Conservation (phyloP, 768 basidiomycete species). For the Amanita thiersii region DNA sequence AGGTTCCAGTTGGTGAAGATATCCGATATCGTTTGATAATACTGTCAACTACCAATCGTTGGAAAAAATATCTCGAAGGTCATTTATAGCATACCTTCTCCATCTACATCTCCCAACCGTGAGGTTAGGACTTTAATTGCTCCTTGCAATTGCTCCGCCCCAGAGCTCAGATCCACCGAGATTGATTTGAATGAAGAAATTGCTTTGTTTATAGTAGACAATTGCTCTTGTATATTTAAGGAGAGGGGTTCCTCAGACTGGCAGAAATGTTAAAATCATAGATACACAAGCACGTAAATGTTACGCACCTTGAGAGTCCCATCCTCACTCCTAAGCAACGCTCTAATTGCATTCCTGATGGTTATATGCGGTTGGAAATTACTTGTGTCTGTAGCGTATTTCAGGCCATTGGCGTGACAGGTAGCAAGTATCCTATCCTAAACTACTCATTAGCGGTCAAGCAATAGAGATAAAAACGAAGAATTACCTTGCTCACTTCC, state of each 20-base stretch:
- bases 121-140: slow-evolving; percentile 27
- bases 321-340: slow-evolving; percentile 21
- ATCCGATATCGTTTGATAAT: slow-evolving; percentile 25
- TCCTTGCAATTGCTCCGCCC: slow-evolving; percentile 27
- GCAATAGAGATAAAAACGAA: background rate
- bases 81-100: slow-evolving; percentile 42
- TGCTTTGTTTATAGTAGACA: slow-evolving; percentile 24
- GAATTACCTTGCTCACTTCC: slow-evolving; percentile 54
- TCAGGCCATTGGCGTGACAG: slow-evolving; percentile 51
- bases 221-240: slow-evolving; percentile 19
- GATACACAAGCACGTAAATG: too few species aligned
- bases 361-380: slow-evolving; percentile 73
- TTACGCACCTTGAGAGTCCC: slow-evolving; percentile 14
- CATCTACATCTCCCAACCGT: slow-evolving; percentile 31
- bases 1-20: slow-evolving; percentile 43
- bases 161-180: slow-evolving; percentile 23
- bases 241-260: slow-evolving; percentile 16
- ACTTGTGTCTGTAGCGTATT: slow-evolving; percentile 59
- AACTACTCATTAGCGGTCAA: slow-evolving; percentile 9
- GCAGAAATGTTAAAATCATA: too few species aligned
- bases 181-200: slow-evolving; percentile 20
- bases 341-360: slow-evolving; percentile 65
- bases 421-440: slow-evolving; percentile 79
- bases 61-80: too few species aligned
- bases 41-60: slow-evolving; percentile 39